Conservation (phyloP, 2,329 filamentous ascomycete species). For the Stemphylium beticola region DNA sequence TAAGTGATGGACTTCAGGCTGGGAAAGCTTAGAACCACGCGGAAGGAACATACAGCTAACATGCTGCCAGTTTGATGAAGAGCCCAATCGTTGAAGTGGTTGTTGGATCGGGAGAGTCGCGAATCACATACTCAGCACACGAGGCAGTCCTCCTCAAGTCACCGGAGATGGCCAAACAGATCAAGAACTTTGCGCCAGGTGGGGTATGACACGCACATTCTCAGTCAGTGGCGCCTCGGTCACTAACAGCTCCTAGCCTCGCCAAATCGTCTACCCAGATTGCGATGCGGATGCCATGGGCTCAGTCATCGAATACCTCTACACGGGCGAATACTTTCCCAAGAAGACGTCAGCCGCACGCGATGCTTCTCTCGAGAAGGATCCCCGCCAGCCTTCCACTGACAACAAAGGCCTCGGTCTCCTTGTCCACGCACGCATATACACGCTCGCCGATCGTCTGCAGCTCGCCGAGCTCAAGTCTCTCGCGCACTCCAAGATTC, state of each 20-base stretch:
- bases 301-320: constrained; percentile 82
- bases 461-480: constrained; percentile 69
- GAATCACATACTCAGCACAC: constrained; percentile 76
- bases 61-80: constrained; percentile 52
- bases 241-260: constrained; percentile 54
- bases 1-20: constrained; percentile 32
- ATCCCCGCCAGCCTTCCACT: constrained; percentile 67
- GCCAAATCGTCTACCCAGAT: constrained; percentile 70
- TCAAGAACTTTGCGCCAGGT: constrained; percentile 66
- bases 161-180: constrained; percentile 72
- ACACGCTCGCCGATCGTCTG: constrained; percentile 85
- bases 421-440: constrained; percentile 86
- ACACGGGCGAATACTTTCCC: constrained; percentile 87
- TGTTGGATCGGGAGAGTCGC: constrained; percentile 59
- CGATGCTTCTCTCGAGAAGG: constrained; percentile 71
- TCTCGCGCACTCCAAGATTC: constrained; percentile 86
- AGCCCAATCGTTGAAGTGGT: constrained; percentile 56
- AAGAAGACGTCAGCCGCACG: constrained; percentile 63
- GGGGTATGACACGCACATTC: constrained; percentile 57
- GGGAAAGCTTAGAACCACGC: neutral
- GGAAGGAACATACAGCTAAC: constrained; percentile 18
- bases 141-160: constrained; percentile 76
- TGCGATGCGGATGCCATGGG: constrained; percentile 77
- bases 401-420: constrained; percentile 84
- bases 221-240: neutral